Conservation (phyloP, 1,284 basidiomycete genomes). For the Apiotrichum gamsii region DNA sequence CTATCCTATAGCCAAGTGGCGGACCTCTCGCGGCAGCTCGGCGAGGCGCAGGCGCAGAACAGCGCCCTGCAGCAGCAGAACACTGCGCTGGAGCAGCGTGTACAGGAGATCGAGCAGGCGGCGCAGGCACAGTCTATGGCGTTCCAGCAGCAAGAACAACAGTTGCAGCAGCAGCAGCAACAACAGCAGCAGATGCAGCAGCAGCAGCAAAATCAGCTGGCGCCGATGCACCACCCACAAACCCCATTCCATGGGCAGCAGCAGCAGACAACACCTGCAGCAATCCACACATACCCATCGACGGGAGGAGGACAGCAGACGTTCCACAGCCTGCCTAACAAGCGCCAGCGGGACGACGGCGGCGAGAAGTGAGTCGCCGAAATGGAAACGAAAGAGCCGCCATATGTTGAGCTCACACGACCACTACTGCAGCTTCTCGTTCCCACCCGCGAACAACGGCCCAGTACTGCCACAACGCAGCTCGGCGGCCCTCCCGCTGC, state of each 20-base stretch:
- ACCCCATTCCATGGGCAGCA: background rate
- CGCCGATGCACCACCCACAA: background rate
- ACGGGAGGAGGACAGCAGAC: too few relatives aligned
- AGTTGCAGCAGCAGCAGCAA: background rate
- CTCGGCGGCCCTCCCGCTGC: background rate
- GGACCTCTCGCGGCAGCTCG: background rate
- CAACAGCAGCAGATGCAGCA: background rate
- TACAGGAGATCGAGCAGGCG: background rate
- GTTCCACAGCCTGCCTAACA: too few relatives aligned
- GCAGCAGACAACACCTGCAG: background rate
- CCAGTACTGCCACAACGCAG: background rate
- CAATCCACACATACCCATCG: too few relatives aligned
- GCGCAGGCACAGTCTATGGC: background rate
- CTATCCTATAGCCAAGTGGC: background rate
- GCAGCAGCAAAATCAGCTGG: background rate
- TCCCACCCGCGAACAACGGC: background rate
- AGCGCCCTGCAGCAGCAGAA: background rate
- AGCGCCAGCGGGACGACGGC: too few relatives aligned
- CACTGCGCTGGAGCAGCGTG: background rate
- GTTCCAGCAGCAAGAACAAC: background rate
- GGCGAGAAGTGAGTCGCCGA: too few relatives aligned
- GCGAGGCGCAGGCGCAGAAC: conserved; percentile 2
- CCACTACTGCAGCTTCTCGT: background rate
- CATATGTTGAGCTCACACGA: too few relatives aligned
- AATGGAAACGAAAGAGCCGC: too few relatives aligned